phyloP scores from a whole-genome alignment of 2,329 filamentous ascomycete genomes.

The Sporothrix brasiliensis region DNA sequence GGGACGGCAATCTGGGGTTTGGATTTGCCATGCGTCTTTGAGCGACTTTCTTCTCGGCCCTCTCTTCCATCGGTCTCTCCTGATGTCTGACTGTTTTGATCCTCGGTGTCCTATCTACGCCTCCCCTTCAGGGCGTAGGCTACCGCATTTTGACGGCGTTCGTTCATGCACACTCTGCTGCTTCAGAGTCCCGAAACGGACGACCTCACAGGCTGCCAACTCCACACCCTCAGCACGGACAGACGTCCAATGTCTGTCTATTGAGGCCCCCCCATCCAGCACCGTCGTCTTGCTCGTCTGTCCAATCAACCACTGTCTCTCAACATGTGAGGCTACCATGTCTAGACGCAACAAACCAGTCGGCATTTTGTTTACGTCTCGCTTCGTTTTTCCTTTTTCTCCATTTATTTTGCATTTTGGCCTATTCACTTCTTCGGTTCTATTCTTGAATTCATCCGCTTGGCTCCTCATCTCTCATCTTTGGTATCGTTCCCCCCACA shows the following conservation, averaged over 20 bases:
- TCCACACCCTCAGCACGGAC: background rate
- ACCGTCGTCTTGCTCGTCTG: background rate
- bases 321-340: slow-evolving; percentile 16
- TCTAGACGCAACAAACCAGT: background rate
- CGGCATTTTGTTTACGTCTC: background rate
- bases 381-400: background rate
- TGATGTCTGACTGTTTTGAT: slow-evolving; percentile 15
- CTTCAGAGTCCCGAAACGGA: background rate
- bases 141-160: background rate
- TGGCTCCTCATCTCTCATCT: background rate
- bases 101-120: background rate
- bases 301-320: background rate
- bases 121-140: background rate
- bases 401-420: background rate
- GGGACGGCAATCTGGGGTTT: background rate
- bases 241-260: background rate
- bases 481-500: background rate
- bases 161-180: background rate
- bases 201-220: background rate
- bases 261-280: slow-evolving; percentile 14
- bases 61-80: background rate
- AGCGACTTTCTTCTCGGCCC: background rate
- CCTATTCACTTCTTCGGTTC: background rate
- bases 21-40: background rate
- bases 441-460: background rate